phyloP scores from a whole-genome alignment of 2,329 filamentous ascomycete genomes.

The Ophiostoma himal-ulmi region DNA sequence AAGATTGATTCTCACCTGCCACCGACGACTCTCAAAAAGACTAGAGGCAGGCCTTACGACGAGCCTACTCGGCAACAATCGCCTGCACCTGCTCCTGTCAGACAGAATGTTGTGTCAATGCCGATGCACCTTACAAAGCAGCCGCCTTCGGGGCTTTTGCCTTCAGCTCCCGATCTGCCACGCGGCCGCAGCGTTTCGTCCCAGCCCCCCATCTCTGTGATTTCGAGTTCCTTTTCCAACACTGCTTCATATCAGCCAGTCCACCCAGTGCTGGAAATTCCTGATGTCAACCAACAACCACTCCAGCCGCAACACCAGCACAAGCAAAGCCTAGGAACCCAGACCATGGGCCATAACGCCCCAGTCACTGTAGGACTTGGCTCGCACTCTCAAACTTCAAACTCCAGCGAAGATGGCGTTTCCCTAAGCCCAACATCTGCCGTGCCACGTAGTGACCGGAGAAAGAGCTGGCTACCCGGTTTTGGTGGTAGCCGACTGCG shows the following conservation, averaged over 20 bases:
- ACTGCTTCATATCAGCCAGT: conserved; percentile 23
- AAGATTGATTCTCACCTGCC: conserved; percentile 13
- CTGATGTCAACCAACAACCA: not conserved
- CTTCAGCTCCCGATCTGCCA: conserved; percentile 1
- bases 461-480: conserved; percentile 51
- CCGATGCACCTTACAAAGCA: conserved; percentile 23
- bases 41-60: conserved; percentile 17
- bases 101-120: conserved; percentile 20
- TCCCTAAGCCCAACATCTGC: conserved; percentile 38
- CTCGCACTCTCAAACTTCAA: conserved; percentile 33
- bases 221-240: conserved; percentile 22
- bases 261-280: not conserved
- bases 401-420: conserved; percentile 35
- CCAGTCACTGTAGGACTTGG: conserved; percentile 17
- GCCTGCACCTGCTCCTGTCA: conserved; percentile 10
- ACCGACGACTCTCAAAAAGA: conserved; percentile 23
- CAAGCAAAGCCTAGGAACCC: conserved; percentile 16
- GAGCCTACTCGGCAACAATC: not conserved
- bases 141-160: not conserved
- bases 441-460: conserved; percentile 38
- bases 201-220: not conserved
- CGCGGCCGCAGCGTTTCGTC: conserved; percentile 28
- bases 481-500: conserved; percentile 40
- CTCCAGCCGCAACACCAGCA: conserved; percentile 28
- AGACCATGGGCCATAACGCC: not conserved